Evolutionary conservation across 768 basidiomycete species (phyloP).

Genomic region (Lyophyllum decastes): DNA sequence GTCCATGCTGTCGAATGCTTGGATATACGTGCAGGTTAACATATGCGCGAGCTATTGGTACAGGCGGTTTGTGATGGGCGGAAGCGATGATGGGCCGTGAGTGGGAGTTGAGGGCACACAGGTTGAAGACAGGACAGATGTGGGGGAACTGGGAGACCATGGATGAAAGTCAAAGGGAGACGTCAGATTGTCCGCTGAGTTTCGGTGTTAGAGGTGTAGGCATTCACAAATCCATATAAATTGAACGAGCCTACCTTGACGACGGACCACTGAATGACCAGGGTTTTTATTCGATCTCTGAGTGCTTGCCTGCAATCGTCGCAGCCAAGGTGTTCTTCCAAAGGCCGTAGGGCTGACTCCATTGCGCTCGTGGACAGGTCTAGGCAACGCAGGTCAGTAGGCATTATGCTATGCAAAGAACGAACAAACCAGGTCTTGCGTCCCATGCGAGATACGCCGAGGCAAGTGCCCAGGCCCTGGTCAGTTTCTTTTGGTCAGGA

Average conservation of each 20-base stretch:
- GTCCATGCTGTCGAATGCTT: slow-evolving; percentile 2
- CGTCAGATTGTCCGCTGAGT: slow-evolving; percentile 57
- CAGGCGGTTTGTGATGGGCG: not conserved
- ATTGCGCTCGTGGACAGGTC: slow-evolving; percentile 75
- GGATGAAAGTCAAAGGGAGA: not conserved
- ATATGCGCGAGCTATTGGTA: not conserved
- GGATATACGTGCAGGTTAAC: not conserved
- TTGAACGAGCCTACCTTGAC: slow-evolving; percentile 57
- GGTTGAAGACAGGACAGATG: too few species aligned
- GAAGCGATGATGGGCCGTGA: not conserved
- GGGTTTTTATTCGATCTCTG: slow-evolving; percentile 63
- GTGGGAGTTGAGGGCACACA: not conserved
- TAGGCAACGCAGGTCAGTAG: slow-evolving; percentile 25
- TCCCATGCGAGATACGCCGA: slow-evolving; percentile 86
- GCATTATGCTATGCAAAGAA: slow-evolving; percentile 3
- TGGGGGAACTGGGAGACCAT: too few species aligned
- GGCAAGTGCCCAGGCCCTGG: slow-evolving; percentile 81
- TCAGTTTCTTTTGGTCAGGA: slow-evolving; percentile 75
- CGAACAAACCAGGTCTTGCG: slow-evolving; percentile 66
- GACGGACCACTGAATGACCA: slow-evolving; percentile 75
- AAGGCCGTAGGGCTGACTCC: slow-evolving; percentile 69
- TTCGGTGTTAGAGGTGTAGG: not conserved
- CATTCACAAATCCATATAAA: not conserved
- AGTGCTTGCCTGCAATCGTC: slow-evolving; percentile 67
- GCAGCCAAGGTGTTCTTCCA: slow-evolving; percentile 70